Evolutionary conservation across 306 rosid genomes (phyloP).

Genomic region (Oemleria cerasiformis): DNA sequence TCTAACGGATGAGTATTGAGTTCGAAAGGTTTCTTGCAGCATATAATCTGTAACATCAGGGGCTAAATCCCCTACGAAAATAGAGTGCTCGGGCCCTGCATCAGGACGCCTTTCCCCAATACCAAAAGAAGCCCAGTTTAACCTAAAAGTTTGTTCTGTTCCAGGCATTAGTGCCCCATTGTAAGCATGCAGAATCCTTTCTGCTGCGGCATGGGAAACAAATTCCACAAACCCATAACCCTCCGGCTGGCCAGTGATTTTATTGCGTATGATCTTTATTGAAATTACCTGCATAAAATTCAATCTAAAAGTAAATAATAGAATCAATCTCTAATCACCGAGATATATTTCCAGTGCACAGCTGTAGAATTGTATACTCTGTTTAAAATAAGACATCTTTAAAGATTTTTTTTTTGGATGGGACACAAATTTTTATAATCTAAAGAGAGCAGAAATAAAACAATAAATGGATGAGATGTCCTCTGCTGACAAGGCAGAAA

Average conservation of each 20-base stretch:
- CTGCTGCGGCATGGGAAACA: constrained; percentile 83
- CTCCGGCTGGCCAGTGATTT: constrained; percentile 78
- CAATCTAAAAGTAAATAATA: not conserved
- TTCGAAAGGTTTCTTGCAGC: constrained; percentile 76
- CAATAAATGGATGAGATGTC: not conserved
- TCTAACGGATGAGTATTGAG: constrained; percentile 71
- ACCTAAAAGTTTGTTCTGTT: constrained; percentile 72
- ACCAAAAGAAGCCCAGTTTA: constrained; percentile 93
- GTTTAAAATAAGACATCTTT: not conserved
- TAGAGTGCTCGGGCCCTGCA: constrained; percentile 83
- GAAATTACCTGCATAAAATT: constrained; percentile 51
- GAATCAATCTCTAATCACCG: not conserved
- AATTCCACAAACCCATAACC: constrained; percentile 92
- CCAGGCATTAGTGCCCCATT: constrained; percentile 90
- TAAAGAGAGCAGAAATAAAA: not conserved
- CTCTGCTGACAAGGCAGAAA: not conserved
- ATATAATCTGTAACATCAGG: constrained; percentile 88
- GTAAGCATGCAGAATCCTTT: constrained; percentile 67
- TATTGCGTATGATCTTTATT: constrained; percentile 83
- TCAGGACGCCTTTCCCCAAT: constrained; percentile 86
- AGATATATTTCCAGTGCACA: not conserved
- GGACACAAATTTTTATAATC: not conserved
- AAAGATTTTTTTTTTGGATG: not conserved
- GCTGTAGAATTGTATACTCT: not conserved
- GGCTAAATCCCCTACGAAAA: constrained; percentile 87